Conservation (phyloP, 2,329 filamentous ascomycete genomes). For the Aspergillus japonicus region DNA sequence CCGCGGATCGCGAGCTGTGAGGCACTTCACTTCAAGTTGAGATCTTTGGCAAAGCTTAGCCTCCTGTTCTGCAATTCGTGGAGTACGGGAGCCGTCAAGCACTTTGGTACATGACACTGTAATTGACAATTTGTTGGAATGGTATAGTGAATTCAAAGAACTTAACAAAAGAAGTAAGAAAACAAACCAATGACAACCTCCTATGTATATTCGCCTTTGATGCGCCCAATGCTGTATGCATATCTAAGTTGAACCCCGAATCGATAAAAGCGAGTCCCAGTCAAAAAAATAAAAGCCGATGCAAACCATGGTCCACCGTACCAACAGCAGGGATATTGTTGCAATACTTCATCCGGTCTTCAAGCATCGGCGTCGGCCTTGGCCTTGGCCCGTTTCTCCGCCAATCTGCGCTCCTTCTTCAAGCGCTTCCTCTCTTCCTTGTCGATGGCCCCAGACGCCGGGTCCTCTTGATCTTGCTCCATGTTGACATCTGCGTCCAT, state of each 20-base stretch:
- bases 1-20: conserved; percentile 74
- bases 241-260: conserved; percentile 6
- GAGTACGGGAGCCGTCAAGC: conserved; percentile 1
- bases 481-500: conserved; percentile 38
- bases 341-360: background rate
- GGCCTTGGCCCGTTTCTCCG: conserved; percentile 43
- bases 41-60: background rate
- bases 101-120: background rate
- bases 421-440: conserved; percentile 55
- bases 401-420: conserved; percentile 55
- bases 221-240: conserved; percentile 15
- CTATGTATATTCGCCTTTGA: conserved; percentile 3
- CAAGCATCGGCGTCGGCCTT: conserved; percentile 31
- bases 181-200: conserved; percentile 1
- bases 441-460: conserved; percentile 38
- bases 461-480: conserved; percentile 40
- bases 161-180: conserved; percentile 19
- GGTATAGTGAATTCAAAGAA: background rate
- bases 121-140: background rate
- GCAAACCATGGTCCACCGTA: conserved; percentile 4
- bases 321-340: background rate
- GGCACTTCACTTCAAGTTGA: background rate
- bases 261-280: background rate
- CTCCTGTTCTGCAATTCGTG: conserved; percentile 6
- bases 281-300: background rate